Base-by-base conservation (phyloP, 306 rosid genomes). In the Rubus parviflorus region DNA sequence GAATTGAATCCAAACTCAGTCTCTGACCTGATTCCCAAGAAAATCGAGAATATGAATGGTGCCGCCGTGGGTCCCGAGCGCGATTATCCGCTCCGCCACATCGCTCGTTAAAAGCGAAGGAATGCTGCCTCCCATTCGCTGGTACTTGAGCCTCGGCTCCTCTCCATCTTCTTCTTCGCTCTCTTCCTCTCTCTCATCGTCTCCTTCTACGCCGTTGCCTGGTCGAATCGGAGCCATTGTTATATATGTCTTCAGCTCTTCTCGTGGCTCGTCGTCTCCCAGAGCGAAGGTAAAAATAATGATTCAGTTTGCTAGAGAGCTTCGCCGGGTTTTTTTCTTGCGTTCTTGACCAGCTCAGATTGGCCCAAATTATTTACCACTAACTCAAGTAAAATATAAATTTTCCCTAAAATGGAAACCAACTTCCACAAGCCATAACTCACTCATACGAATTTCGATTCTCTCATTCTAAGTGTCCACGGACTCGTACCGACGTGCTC, bases 61-160 rank as follows among this genome's bases (percentile, higher is more conserved):
- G 82, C 99, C 99, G 58, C 87, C 92, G 14, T 87, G 92, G 22
- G 99, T 92, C 25, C 99, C 99, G 9, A 95, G 88, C 0, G 97
- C 99, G 80, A 95, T 91, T 97, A 92, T 95, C 74, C 99, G 87
- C 85, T 95, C 97, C 4, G 97, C 92, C n/a, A 90, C 96, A 72
- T 92, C 99, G 80, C 78, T 86, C 2, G 96, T 85, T 2, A 95
- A 88, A 19, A 95, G 86, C 65, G 89, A 69, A 40, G 99, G 94
- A 46, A 95, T 87, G 84, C 99, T 95, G 9, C 97, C 99, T 68
- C 99, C 99, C 91, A 95, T 87, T 84, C 99, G 84, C 89, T 95
- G 97, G 74, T 95, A 95, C 96, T 95, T 95, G 52, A 95, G 97
- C 85, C 94, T 86, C 17, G 99, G 99, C 83, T 95, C 99, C 74